Base-by-base conservation (phyloP, 2,329 filamentous ascomycete genomes). In the Cladosporium sp. region DNA sequence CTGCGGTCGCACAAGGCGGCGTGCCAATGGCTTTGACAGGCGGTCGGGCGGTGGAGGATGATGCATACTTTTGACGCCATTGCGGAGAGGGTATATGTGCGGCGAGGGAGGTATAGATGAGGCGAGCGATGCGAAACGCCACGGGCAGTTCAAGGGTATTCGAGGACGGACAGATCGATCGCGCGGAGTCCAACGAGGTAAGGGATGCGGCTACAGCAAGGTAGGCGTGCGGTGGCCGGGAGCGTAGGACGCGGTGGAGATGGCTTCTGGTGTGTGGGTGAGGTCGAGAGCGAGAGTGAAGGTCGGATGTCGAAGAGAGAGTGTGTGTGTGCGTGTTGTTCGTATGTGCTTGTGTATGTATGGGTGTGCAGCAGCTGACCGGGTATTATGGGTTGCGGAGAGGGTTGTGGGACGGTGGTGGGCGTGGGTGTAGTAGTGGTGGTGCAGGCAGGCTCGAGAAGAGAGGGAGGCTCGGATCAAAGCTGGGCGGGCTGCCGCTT, bases 31-130 rank as follows among this genome's bases (percentile, higher is more conserved):
- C 47, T 39, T 39, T 36, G 45, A 39, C 49, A 35, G 43, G 45
- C 43, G 54, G 36, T 38, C 32, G 33, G 43, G 33, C 13, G 48
- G 39, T 35, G 50, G 38, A 38, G 30, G 29, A 32, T 39, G 30
- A 48, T 42, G 43, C 59, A 54, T 56, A 65, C 62, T 60, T 65
- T 65, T 53, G 62, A 65, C 53, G 62, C 62, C 62, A 65, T 65
- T 55, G 55, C 53, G 53, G 53, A 56, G 49, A 52, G 29, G 9
- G 36, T 20, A 27, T 9, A 22, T 39, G 45, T 48, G 45, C 45
- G 36, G 36, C 45, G 36, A 40, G 11, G 18, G 45, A 35, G 35
- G 36, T 38, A 16, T 7, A 32, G 43, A 38, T 18, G 25, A 30
- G 25, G 43, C 43, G 43, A 47, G 33, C 33, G 32, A 22, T 25